These are phyloP conservation scores for Lotus japonicus DNA, from an alignment of 306 rosid genomes.

Conservation along the genomic window DNA sequence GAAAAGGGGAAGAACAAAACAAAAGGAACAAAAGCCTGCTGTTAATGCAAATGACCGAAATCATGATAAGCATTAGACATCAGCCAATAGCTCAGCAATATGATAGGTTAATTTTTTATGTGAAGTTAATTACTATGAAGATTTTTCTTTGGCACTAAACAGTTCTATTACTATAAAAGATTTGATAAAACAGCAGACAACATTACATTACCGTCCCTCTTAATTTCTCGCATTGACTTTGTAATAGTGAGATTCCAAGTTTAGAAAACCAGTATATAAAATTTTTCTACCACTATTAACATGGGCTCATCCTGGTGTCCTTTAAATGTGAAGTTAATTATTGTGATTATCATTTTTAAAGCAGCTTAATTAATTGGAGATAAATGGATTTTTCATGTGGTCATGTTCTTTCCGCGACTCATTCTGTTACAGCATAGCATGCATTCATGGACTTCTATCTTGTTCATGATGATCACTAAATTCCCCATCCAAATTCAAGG, in stretches of 20 bases:
- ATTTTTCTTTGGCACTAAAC: slow-evolving; percentile 9
- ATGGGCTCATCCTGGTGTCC: background rate
- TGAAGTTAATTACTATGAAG: too few species aligned
- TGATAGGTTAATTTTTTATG: too few species aligned
- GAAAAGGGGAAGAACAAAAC: too few species aligned
- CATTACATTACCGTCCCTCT: background rate
- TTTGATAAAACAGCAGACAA: slow-evolving; percentile 15
- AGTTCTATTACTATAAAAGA: slow-evolving; percentile 16
- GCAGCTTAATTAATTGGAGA: background rate
- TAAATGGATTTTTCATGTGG: background rate
- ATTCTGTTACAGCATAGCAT: background rate
- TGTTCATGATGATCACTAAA: background rate
- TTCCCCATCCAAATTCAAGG: background rate
- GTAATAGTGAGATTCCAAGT: background rate
- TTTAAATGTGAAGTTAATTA: background rate
- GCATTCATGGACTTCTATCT: background rate
- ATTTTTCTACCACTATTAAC: background rate
- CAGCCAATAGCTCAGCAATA: too few species aligned
- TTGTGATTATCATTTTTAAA: background rate
- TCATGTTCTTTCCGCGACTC: background rate
- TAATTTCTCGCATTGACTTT: slow-evolving; percentile 11
- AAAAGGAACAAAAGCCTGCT: too few species aligned
- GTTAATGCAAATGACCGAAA: too few species aligned
- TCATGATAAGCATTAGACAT: too few species aligned
- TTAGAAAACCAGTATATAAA: background rate